Conservation (phyloP, 2,329 filamentous ascomycete genomes). For the Phyllosticta capitalensis region DNA sequence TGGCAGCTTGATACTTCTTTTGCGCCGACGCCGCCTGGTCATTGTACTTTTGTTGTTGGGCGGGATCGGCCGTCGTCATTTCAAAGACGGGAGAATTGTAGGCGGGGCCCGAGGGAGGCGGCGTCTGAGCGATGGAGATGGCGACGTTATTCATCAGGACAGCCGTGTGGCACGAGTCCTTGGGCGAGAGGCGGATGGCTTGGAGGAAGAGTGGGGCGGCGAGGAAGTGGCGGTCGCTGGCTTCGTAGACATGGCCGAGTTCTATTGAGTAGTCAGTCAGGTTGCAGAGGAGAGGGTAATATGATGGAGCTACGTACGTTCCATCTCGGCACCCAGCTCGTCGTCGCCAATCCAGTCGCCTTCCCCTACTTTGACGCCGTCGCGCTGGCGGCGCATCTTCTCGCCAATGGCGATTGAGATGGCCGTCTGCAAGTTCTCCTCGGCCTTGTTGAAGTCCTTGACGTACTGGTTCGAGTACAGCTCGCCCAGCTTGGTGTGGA, state of each 20-base stretch:
- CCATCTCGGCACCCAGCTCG: constrained; percentile 64
- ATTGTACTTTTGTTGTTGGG: neutral
- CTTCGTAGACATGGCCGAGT: constrained; percentile 68
- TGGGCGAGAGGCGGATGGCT: constrained; percentile 60
- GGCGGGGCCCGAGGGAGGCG: constrained; percentile 1
- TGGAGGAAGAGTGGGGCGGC: constrained; percentile 81
- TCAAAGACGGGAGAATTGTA: constrained; percentile 24
- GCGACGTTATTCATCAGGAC: constrained; percentile 82
- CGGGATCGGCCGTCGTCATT: neutral
- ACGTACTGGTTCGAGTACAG: constrained; percentile 72
- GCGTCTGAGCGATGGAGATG: constrained; percentile 60
- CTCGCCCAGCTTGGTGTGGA: constrained; percentile 75
- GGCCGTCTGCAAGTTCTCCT: constrained; percentile 67
- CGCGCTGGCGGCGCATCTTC: constrained; percentile 53
- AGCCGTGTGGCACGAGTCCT: constrained; percentile 63
- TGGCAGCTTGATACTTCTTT: constrained; percentile 1
- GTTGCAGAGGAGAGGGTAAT: no score
- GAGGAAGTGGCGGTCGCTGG: constrained; percentile 65
- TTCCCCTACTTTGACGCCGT: constrained; percentile 62
- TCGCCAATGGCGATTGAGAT: constrained; percentile 74
- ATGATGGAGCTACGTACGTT: constrained; percentile 41
- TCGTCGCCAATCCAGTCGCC: constrained; percentile 61
- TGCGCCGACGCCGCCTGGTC: neutral
- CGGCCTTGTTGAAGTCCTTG: constrained; percentile 61
- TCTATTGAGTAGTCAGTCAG: constrained; percentile 28